These are phyloP conservation scores for Aspergillus saccharolyticus DNA, from an alignment of 495 filamentous ascomycete species.

Conservation along the genomic window DNA sequence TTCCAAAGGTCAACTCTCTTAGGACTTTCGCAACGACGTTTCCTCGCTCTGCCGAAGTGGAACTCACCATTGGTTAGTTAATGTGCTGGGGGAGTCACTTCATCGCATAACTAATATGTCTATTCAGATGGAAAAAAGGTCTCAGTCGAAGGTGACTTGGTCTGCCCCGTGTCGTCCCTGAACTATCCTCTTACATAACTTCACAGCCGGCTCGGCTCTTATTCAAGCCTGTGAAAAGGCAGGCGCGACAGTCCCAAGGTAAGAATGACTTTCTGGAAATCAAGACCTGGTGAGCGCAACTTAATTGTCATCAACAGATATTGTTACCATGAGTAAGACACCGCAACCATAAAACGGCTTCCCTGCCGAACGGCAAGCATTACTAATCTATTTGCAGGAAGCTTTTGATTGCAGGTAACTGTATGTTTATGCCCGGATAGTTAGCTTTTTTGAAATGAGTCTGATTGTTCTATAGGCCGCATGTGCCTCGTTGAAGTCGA, in stretches of 20 bases:
- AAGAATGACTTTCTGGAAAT: slow-evolving; percentile 18
- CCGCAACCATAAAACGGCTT: background rate
- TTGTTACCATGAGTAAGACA: slow-evolving; percentile 91
- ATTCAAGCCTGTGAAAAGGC: slow-evolving; percentile 99
- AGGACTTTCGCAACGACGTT: slow-evolving; percentile 72
- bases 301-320: slow-evolving; percentile 63
- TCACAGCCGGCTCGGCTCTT: slow-evolving; percentile 71
- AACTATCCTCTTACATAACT: slow-evolving; percentile 25
- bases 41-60: slow-evolving; percentile 76
- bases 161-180: background rate
- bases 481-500: slow-evolving; percentile 99
- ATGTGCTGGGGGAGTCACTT: slow-evolving; percentile 16
- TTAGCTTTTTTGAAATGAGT: background rate
- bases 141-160: slow-evolving; percentile 77
- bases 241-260: slow-evolving; percentile 83
- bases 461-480: slow-evolving; percentile 47
- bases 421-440: slow-evolving; percentile 33
- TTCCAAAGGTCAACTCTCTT: slow-evolving; percentile 54
- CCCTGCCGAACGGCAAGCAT: slow-evolving; percentile 3
- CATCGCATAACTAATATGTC: slow-evolving; percentile 8
- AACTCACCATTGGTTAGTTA: slow-evolving; percentile 83
- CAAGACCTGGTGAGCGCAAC: slow-evolving; percentile 2
- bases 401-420: slow-evolving; percentile 97
- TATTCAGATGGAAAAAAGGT: slow-evolving; percentile 87
- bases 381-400: slow-evolving; percentile 56